Evolutionary conservation across 2,329 filamentous ascomycete genomes (phyloP).

Genomic region (Neurospora crassa): DNA sequence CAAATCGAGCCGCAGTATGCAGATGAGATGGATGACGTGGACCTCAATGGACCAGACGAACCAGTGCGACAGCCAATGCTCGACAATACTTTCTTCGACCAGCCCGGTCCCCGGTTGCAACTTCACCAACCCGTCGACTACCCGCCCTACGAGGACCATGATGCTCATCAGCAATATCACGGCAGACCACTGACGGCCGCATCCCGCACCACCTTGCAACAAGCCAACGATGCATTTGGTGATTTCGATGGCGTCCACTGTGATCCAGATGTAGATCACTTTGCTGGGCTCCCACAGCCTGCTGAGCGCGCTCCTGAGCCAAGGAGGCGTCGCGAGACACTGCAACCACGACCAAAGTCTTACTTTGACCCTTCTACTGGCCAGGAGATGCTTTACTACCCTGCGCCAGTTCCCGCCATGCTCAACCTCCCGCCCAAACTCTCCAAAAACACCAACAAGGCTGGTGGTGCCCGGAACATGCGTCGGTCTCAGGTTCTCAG

Average conservation of each 20-base stretch:
- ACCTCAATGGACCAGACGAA: conserved; percentile 5
- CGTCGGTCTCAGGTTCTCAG: conserved; percentile 66
- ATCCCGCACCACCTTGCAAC: conserved; percentile 53
- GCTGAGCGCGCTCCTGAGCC: conserved; percentile 13
- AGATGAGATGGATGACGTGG: conserved; percentile 12
- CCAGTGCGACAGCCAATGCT: conserved; percentile 12
- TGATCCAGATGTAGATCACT: conserved; percentile 36
- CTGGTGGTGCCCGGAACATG: conserved; percentile 52
- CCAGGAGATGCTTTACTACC: conserved; percentile 87
- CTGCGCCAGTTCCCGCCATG: conserved; percentile 87
- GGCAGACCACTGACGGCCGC: conserved; percentile 41
- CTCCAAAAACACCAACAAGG: conserved; percentile 61
- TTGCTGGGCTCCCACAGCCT: conserved; percentile 15
- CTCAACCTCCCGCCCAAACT: conserved; percentile 84
- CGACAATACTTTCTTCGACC: conserved; percentile 5
- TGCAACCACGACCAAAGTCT: conserved; percentile 37
- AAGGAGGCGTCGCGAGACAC: neutral
- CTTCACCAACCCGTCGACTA: conserved; percentile 17
- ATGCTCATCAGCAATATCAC: conserved; percentile 16
- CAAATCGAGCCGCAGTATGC: conserved; percentile 24
- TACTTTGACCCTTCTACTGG: conserved; percentile 56
- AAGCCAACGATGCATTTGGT: conserved; percentile 58
- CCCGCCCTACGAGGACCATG: conserved; percentile 7
- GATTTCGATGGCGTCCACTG: conserved; percentile 79
- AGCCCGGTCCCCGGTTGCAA: conserved; percentile 13